Conservation (phyloP, 176 grass and related monocot species). For the Poa annua region DNA sequence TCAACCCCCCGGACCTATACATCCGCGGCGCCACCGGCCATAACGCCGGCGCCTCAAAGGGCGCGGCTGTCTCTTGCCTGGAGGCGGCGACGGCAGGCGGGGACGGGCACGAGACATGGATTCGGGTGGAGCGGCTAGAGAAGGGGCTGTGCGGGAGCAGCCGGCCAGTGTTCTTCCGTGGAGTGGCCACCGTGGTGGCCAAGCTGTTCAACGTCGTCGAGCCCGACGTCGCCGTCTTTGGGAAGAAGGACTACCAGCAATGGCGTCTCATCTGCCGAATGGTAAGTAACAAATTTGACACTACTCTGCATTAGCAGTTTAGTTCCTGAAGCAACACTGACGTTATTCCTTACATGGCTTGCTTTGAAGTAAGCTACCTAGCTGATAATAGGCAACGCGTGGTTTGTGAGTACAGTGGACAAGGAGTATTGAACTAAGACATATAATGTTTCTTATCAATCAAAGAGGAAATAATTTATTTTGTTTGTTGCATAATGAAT, state of each 20-base stretch:
- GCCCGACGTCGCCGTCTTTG: constrained; percentile 83
- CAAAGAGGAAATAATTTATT: too few species aligned
- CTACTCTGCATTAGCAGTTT: too few species aligned
- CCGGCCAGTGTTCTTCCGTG: constrained; percentile 80
- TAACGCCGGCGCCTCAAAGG: too few species aligned
- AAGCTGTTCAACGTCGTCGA: constrained; percentile 88
- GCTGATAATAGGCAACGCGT: background rate
- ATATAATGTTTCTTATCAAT: too few species aligned
- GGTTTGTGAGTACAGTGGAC: background rate
- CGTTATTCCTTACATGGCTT: too few species aligned
- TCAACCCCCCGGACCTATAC: constrained; percentile 72
- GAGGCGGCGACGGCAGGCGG: constrained; percentile 29
- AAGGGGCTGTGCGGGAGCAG: constrained; percentile 80
- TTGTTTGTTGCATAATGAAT: background rate
- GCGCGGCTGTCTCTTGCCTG: background rate
- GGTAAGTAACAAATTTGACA: constrained; percentile 51
- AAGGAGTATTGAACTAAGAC: too few species aligned
- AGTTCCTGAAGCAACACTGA: too few species aligned
- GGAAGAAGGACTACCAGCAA: constrained; percentile 97
- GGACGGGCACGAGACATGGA: constrained; percentile 72
- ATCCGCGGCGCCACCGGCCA: constrained; percentile 16
- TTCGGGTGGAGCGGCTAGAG: constrained; percentile 78
- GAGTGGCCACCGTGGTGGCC: constrained; percentile 75
- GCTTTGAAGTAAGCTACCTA: too few species aligned
- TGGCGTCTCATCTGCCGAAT: constrained; percentile 83